phyloP scores from a whole-genome alignment of 2,329 filamentous ascomycete species.

The Ploettnerulaceae sp. region DNA sequence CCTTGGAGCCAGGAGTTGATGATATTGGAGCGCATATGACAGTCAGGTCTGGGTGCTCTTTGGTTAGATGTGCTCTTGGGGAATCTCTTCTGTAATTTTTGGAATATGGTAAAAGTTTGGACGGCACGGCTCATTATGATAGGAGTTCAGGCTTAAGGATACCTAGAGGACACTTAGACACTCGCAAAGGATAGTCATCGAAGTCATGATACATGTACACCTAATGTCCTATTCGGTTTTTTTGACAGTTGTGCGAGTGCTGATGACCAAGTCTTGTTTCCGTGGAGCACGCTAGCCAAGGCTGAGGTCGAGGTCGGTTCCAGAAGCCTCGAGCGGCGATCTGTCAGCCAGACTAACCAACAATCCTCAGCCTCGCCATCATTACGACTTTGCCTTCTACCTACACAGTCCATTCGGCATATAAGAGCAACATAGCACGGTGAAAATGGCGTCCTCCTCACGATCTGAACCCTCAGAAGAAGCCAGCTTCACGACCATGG shows the following conservation, averaged over 20 bases:
- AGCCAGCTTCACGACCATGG: constrained; percentile 66
- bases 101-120: not conserved
- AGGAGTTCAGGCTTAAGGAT: too few species aligned
- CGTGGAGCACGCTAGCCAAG: constrained; percentile 4
- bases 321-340: constrained; percentile 22
- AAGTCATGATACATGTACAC: too few species aligned
- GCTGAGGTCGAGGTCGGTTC: constrained; percentile 20
- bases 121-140: too few species aligned
- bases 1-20: constrained; percentile 52
- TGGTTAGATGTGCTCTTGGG: constrained; percentile 86
- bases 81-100: constrained; percentile 71
- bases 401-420: constrained; percentile 9
- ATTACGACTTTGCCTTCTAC: constrained; percentile 22
- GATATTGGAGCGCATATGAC: constrained; percentile 73
- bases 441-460: constrained; percentile 50
- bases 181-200: not conserved
- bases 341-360: constrained; percentile 12
- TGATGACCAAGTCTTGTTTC: too few species aligned
- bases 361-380: constrained; percentile 26
- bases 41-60: constrained; percentile 80
- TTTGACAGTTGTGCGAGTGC: too few species aligned
- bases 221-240: too few species aligned
- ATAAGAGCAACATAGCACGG: constrained; percentile 10
- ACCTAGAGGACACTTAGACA: not conserved
- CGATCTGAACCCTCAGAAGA: constrained; percentile 36